These are phyloP conservation scores for Tilletia caries DNA, from an alignment of 1,284 basidiomycete genomes.

Conservation along the genomic window DNA sequence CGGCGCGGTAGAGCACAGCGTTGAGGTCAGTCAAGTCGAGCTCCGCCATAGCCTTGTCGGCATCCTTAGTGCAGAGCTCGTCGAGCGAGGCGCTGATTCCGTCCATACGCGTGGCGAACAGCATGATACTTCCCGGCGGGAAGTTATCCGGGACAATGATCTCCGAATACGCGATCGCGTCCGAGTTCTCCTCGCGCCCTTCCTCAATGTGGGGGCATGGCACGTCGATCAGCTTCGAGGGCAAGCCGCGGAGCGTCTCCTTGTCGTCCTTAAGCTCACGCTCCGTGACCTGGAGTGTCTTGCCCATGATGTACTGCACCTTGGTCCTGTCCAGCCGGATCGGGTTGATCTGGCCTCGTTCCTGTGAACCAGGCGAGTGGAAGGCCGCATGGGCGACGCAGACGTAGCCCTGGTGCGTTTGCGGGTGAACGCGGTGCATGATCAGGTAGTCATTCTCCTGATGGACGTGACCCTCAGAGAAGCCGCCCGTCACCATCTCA, in stretches of 20 bases:
- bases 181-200: constrained; percentile 21
- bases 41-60: constrained; percentile 35
- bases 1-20: constrained; percentile 43
- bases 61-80: constrained; percentile 31
- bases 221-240: constrained; percentile 38
- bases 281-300: constrained; percentile 34
- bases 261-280: constrained; percentile 24
- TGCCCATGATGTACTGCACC: constrained; percentile 39
- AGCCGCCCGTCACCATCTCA: constrained; percentile 45
- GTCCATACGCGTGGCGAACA: constrained; percentile 43
- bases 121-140: constrained; percentile 47
- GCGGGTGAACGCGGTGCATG: constrained; percentile 45
- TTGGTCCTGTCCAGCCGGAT: constrained; percentile 39
- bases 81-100: constrained; percentile 32
- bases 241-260: constrained; percentile 32
- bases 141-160: constrained; percentile 43
- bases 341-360: constrained; percentile 35
- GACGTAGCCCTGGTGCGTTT: constrained; percentile 44
- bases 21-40: constrained; percentile 45
- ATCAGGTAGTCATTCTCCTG: constrained; percentile 43
- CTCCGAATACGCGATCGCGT: constrained; percentile 28
- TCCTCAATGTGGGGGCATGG: constrained; percentile 30
- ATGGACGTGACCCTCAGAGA: constrained; percentile 42
- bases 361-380: constrained; percentile 28
- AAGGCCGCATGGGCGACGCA: constrained; percentile 45